Conservation (phyloP, 352 stramenopile species). For the Phytopythium litorale region DNA sequence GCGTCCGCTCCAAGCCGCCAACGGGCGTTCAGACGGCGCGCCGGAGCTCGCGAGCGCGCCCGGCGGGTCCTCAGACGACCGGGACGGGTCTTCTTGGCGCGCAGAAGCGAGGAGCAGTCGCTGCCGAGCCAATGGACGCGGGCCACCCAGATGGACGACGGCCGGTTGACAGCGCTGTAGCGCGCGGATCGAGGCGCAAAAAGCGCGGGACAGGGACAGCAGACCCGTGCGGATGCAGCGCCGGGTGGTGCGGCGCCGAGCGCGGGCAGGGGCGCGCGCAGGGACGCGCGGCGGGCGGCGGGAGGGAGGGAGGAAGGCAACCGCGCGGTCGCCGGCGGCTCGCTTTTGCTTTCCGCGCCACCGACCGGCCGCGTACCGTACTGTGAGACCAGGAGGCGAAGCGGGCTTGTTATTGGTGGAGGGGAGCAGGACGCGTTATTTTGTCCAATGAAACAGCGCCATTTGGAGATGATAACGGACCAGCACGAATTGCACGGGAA, state of each 20-base stretch:
- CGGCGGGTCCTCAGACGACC: too few species aligned
- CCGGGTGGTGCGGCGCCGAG: neutral
- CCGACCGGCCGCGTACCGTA: conserved; percentile 2
- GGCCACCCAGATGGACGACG: neutral
- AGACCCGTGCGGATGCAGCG: neutral
- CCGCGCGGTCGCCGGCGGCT: neutral
- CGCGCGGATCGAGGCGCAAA: neutral
- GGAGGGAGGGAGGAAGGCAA: neutral
- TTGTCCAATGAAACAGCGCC: conserved; percentile 19
- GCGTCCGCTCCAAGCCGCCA: neutral
- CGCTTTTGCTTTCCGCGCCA: conserved; percentile 9
- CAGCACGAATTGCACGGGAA: conserved; percentile 10
- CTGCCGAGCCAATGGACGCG: neutral
- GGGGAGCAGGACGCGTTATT: conserved; percentile 16
- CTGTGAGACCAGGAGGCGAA: neutral
- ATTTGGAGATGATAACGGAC: conserved; percentile 9
- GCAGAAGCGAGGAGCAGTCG: neutral
- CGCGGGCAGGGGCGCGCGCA: neutral
- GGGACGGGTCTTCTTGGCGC: neutral
- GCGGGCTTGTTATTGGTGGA: conserved; percentile 30
- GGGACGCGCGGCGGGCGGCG: conserved; percentile 1
- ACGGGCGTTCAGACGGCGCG: neutral
- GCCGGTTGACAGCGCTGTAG: neutral
- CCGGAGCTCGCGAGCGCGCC: neutral
- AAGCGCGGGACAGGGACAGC: neutral